Percentiles rank a stretch among this genome's conserved stretches.
phyloP scores from a whole-genome alignment of 1,284 basidiomycete genomes.

The Cronartium ribicola region DNA sequence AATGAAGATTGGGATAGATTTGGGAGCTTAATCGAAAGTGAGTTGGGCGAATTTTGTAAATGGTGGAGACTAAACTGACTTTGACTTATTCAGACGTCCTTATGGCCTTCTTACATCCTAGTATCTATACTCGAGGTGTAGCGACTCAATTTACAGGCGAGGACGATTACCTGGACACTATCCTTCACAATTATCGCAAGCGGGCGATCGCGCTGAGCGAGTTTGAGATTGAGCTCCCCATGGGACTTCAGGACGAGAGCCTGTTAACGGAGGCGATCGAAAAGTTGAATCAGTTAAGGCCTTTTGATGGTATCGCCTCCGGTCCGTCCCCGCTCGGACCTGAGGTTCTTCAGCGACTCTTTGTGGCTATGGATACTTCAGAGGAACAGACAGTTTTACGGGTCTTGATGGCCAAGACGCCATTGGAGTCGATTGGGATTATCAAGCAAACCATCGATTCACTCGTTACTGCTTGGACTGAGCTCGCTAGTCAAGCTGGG shows the following conservation, averaged over 20 bases:
- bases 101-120: conserved; percentile 38
- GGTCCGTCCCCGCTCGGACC: conserved; percentile 25
- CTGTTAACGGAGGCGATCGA: conserved; percentile 40
- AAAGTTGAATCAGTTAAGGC: conserved; percentile 34
- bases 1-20: conserved; percentile 42
- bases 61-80: not conserved
- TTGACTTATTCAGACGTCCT: conserved; percentile 22
- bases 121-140: conserved; percentile 23
- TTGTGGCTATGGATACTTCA: conserved; percentile 42
- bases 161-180: conserved; percentile 40
- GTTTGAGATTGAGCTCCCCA: conserved; percentile 41
- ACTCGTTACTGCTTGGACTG: conserved; percentile 36
- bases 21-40: conserved; percentile 35
- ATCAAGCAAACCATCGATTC: conserved; percentile 42
- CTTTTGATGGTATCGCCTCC: conserved; percentile 27
- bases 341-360: conserved; percentile 40
- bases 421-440: conserved; percentile 40
- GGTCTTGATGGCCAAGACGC: conserved; percentile 40
- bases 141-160: conserved; percentile 40
- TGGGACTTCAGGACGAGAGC: conserved; percentile 36
- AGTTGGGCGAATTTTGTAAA: not conserved
- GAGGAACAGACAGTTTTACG: conserved; percentile 37
- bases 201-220: conserved; percentile 35
- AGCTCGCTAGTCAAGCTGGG: conserved; percentile 35
- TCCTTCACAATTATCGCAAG: conserved; percentile 36